Conservation (phyloP, 805 yeast species). For the Zygotorulaspora sp. region DNA sequence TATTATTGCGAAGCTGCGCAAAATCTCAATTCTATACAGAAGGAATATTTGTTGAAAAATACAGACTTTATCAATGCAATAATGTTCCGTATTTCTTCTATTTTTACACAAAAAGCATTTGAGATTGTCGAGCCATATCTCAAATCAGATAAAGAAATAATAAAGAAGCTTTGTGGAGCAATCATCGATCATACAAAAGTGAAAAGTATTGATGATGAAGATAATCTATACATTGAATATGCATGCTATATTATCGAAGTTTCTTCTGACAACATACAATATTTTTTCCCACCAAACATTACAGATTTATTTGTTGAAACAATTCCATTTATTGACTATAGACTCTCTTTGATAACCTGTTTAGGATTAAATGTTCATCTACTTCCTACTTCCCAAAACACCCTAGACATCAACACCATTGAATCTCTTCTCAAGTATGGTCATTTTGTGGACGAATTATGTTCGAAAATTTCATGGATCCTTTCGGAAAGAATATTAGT, state of each 20-base stretch:
- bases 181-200: constrained; percentile 14
- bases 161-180: constrained; percentile 12
- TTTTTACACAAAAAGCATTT: constrained; percentile 13
- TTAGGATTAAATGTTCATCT: constrained; percentile 40
- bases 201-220: not conserved
- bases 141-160: constrained; percentile 10
- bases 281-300: constrained; percentile 19
- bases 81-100: constrained; percentile 14
- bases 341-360: constrained; percentile 46
- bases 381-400: constrained; percentile 6
- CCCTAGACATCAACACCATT: constrained; percentile 12
- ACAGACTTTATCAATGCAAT: constrained; percentile 18
- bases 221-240: constrained; percentile 6
- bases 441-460: constrained; percentile 24
- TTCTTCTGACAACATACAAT: constrained; percentile 10
- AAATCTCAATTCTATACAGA: constrained; percentile 8
- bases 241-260: constrained; percentile 16
- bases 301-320: constrained; percentile 23
- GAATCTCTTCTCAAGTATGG: constrained; percentile 24
- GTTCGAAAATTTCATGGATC: constrained; percentile 13
- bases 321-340: constrained; percentile 34
- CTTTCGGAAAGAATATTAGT: constrained; percentile 14
- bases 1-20: constrained; percentile 23
- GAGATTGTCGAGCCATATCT: constrained; percentile 12
- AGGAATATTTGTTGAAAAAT: constrained; percentile 11